Evolutionary conservation across 306 rosid species (phyloP).

Genomic region (Gynostemma pentaphyllum): DNA sequence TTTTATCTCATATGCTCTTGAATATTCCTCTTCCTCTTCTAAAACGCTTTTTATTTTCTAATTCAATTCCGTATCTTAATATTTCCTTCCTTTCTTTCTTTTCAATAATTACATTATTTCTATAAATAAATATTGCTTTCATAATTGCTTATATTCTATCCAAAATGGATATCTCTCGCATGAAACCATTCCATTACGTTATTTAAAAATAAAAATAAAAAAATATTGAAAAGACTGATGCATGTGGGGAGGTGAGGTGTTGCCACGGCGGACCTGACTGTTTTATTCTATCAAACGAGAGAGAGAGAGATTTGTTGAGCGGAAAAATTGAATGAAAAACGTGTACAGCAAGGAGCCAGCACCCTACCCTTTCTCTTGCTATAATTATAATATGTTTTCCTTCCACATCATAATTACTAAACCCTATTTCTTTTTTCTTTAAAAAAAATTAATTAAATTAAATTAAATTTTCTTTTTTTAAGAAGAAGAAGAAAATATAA

Average conservation of each 20-base stretch:
- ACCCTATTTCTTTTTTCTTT: no score
- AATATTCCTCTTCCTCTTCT: no score
- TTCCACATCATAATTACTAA: conserved; percentile 1
- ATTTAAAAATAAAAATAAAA: background rate
- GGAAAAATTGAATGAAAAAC: background rate
- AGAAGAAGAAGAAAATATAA: no score
- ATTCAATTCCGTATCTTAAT: no score
- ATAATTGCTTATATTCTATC: no score
- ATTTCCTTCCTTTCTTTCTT: no score
- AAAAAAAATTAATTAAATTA: no score
- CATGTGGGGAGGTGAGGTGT: background rate
- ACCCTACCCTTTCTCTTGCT: background rate
- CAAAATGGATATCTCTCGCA: no score
- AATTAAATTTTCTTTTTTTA: no score
- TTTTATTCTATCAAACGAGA: background rate
- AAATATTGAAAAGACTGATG: background rate
- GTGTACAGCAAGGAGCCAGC: conserved; percentile 12
- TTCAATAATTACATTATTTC: background rate
- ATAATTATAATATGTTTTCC: background rate
- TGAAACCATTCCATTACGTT: no score
- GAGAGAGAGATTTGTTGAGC: background rate
- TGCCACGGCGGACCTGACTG: background rate
- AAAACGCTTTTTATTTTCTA: no score
- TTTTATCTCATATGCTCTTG: no score
- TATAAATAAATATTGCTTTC: background rate